Conservation (phyloP, 2,329 filamentous ascomycete species). For the Colletotrichum theobromicola region DNA sequence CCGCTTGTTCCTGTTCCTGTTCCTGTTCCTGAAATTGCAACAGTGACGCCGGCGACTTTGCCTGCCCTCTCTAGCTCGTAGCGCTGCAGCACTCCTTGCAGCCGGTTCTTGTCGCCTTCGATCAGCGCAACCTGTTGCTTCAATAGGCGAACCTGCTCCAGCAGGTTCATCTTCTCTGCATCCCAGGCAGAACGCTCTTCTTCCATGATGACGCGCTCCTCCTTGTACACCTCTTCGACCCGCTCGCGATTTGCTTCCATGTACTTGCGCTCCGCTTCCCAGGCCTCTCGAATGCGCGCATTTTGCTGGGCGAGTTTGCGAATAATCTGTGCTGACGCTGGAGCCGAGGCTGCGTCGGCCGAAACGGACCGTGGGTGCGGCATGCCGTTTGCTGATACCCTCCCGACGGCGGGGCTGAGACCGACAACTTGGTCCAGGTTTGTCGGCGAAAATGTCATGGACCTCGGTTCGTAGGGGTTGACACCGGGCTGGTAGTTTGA, state of each 20-base stretch:
- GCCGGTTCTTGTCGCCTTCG: conserved; percentile 38
- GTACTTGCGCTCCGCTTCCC: conserved; percentile 59
- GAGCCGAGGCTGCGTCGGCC: conserved; percentile 29
- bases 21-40: conserved; percentile 19
- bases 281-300: conserved; percentile 49
- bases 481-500: neutral
- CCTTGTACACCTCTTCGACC: conserved; percentile 60
- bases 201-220: conserved; percentile 59
- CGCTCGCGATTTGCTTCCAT: conserved; percentile 58
- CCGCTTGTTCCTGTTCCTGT: neutral
- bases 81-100: conserved; percentile 17
- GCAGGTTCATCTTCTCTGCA: conserved; percentile 45
- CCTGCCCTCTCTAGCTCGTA: conserved; percentile 22
- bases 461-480: conserved; percentile 9
- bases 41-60: conserved; percentile 22
- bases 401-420: conserved; percentile 1
- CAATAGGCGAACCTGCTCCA: conserved; percentile 46
- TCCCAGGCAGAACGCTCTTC: conserved; percentile 54
- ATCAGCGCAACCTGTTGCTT: conserved; percentile 41
- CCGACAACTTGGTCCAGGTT: neutral
- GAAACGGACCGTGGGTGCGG: conserved; percentile 32
- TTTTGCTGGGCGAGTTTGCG: conserved; percentile 48
- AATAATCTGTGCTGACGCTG: conserved; percentile 37
- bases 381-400: conserved; percentile 31
- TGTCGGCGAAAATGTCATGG: conserved; percentile 20